A percentile compares a stretch with the other conserved stretches of the same genome.
Conservation (phyloP, 148 eudicot species). For the Rhododendron griersonianum region DNA sequence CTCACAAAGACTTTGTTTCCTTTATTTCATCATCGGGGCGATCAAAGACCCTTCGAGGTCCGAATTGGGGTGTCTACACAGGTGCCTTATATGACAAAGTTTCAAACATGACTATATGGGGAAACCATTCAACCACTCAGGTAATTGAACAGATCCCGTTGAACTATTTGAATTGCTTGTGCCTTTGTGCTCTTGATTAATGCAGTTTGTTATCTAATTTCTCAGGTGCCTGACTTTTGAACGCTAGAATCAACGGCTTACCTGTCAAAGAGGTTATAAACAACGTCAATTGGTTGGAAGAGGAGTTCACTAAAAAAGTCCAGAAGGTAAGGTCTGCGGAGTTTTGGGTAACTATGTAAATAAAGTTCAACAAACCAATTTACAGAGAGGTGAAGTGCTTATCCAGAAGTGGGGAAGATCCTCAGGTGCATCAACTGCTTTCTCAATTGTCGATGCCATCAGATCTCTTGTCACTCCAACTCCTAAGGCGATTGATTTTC, state of each 20-base stretch:
- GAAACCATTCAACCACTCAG: too few species aligned
- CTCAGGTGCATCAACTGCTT: constrained; percentile 95
- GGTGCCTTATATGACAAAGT: too few species aligned
- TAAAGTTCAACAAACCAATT: neutral
- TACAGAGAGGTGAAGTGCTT: constrained; percentile 89
- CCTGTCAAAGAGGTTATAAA: constrained; percentile 83
- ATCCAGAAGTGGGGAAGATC: constrained; percentile 80
- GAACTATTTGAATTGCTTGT: neutral
- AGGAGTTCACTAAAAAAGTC: constrained; percentile 77
- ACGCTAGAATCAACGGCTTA: constrained; percentile 78
- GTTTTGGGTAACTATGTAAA: neutral
- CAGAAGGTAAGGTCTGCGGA: constrained; percentile 51
- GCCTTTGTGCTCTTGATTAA: neutral
- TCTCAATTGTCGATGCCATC: constrained; percentile 87
- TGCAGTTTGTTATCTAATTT: neutral
- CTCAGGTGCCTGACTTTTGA: constrained; percentile 87
- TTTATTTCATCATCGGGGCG: too few species aligned
- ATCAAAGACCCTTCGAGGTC: too few species aligned
- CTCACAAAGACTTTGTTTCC: too few species aligned
- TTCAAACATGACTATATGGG: too few species aligned
- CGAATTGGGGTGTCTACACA: too few species aligned
- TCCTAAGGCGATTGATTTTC: constrained; percentile 99
- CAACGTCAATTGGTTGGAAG: constrained; percentile 87
- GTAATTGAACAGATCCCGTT: neutral
- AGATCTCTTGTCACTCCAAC: constrained; percentile 88